Percentiles rank a stretch among this genome's conserved stretches.
These are phyloP conservation scores for Erodium texanum DNA, from an alignment of 441 rosid genomes.

Conservation along the genomic window DNA sequence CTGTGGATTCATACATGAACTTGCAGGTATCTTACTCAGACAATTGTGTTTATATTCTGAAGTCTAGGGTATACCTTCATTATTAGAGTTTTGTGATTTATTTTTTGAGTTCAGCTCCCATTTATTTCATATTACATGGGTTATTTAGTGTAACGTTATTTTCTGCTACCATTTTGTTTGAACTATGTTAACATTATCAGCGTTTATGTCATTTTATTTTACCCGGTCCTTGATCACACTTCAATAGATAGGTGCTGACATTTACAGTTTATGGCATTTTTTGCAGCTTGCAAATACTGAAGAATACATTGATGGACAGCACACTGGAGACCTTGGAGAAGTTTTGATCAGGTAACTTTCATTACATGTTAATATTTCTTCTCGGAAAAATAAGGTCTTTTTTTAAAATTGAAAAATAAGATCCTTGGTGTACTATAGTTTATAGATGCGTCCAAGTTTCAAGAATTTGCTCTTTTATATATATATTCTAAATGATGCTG, in stretches of 20 bases:
- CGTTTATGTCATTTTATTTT: background rate
- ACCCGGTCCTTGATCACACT: background rate
- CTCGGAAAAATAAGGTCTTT: background rate
- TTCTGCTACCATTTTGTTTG: background rate
- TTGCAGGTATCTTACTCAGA: slow-evolving; percentile 44
- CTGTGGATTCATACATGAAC: slow-evolving; percentile 97
- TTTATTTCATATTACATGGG: background rate
- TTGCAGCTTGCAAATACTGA: slow-evolving; percentile 78
- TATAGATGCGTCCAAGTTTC: too few relatives aligned
- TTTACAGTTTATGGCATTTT: background rate
- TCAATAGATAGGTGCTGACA: background rate
- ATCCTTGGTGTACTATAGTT: background rate
- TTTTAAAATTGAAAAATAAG: too few relatives aligned
- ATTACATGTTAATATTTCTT: background rate
- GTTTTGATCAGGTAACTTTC: slow-evolving; percentile 63
- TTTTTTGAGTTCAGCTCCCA: background rate
- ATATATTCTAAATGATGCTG: too few relatives aligned
- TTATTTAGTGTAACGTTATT: background rate
- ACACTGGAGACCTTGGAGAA: slow-evolving; percentile 81
- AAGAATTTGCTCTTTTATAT: too few relatives aligned
- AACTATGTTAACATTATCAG: background rate
- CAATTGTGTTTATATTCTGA: background rate
- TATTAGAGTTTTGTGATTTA: background rate
- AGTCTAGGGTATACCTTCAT: background rate
- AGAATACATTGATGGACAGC: slow-evolving; percentile 73